Evolutionary conservation across 2,329 filamentous ascomycete species (phyloP).

Genomic region (Curvularia eragrostidis): DNA sequence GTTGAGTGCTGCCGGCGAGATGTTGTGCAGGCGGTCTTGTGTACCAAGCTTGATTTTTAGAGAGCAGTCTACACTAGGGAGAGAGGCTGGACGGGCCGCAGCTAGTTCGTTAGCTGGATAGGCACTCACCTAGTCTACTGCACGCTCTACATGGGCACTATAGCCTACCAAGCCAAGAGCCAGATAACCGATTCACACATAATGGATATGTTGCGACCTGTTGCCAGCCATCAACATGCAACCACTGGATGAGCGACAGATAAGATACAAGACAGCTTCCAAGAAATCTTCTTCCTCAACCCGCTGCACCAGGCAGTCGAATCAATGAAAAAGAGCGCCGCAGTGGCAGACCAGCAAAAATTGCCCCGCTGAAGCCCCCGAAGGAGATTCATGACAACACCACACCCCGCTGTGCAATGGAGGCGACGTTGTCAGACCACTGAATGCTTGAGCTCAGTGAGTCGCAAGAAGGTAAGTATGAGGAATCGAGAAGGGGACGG

Average conservation of each 20-base stretch:
- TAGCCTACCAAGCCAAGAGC: too few species aligned
- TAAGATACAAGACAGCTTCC: too few species aligned
- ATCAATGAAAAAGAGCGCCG: slow-evolving; percentile 50
- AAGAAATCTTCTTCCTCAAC: slow-evolving; percentile 49
- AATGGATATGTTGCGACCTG: too few species aligned
- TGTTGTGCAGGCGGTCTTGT: background rate
- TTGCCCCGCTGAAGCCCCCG: slow-evolving; percentile 42
- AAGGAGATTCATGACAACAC: slow-evolving; percentile 42
- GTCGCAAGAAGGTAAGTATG: slow-evolving; percentile 40
- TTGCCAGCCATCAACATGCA: too few species aligned
- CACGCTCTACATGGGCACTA: too few species aligned
- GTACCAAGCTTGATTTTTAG: background rate
- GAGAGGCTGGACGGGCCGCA: too few species aligned
- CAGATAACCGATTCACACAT: too few species aligned
- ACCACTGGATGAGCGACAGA: too few species aligned
- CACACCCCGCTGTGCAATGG: slow-evolving; percentile 48
- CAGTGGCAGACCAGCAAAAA: slow-evolving; percentile 35
- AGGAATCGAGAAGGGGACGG: background rate
- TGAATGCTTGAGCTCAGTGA: slow-evolving; percentile 36
- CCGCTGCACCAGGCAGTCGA: slow-evolving; percentile 32
- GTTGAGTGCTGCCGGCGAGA: too few species aligned
- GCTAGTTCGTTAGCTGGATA: too few species aligned
- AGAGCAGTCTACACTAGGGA: too few species aligned
- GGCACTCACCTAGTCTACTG: too few species aligned
- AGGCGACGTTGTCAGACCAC: slow-evolving; percentile 37